A percentile compares a stretch with the other conserved stretches of the same genome.
Evolutionary conservation across 176 grass and related monocot genomes (phyloP).

Genomic region (Triticum timopheevii): DNA sequence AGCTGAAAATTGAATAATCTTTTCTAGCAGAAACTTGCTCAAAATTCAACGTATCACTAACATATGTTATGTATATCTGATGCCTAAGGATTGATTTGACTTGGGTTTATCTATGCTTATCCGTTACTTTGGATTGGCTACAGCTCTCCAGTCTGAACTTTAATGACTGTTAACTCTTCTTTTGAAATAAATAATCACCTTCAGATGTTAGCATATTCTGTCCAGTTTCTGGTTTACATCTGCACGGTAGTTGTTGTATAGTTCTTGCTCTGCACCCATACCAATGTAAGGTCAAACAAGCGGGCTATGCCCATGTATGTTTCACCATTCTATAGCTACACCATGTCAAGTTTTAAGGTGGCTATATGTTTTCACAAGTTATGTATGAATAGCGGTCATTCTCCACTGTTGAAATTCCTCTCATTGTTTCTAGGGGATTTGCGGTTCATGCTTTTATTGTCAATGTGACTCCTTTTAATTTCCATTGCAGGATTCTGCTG

Average conservation of each 20-base stretch:
- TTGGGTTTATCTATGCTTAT: neutral
- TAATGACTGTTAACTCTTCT: slow-evolving; percentile 3
- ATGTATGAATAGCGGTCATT: neutral
- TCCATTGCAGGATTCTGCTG: slow-evolving; percentile 72
- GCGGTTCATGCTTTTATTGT: neutral
- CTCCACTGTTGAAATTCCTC: neutral
- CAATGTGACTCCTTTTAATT: neutral
- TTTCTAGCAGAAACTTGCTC: neutral
- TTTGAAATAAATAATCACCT: slow-evolving; percentile 7
- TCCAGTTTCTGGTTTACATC: slow-evolving; percentile 21
- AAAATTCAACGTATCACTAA: neutral
- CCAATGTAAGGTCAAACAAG: neutral
- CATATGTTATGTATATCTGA: neutral
- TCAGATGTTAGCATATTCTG: neutral
- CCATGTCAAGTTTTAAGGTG: neutral
- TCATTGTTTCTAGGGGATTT: neutral
- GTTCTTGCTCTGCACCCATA: neutral
- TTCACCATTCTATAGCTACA: neutral
- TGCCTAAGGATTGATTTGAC: neutral
- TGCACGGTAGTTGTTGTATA: neutral
- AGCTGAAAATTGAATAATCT: neutral
- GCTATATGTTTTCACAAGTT: neutral
- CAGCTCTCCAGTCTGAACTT: neutral
- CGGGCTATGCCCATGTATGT: neutral
- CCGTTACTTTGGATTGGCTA: neutral